phyloP scores from a whole-genome alignment of 2,329 filamentous ascomycete species.

The Colletotrichum graminicola region DNA sequence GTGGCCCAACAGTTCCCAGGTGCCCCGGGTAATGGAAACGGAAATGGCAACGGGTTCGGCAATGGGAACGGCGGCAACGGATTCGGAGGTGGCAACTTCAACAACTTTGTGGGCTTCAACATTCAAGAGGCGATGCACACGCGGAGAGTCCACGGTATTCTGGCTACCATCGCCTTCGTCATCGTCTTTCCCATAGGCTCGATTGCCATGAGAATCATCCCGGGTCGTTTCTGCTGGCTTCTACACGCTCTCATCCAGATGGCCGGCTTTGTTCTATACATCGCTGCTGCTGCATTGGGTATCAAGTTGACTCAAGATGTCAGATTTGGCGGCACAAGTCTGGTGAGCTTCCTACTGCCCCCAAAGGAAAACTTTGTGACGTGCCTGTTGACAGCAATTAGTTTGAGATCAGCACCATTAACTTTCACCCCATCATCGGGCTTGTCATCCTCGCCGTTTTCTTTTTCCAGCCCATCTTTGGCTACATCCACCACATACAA shows the following conservation, averaged over 20 bases:
- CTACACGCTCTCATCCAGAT: slow-evolving; percentile 56
- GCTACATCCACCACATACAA: slow-evolving; percentile 56
- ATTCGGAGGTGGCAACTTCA: slow-evolving; percentile 36
- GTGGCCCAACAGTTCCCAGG: slow-evolving; percentile 35
- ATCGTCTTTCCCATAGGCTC: slow-evolving; percentile 59
- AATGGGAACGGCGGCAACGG: slow-evolving; percentile 32
- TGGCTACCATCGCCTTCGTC: slow-evolving; percentile 57
- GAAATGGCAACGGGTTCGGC: slow-evolving; percentile 26
- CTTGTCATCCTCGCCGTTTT: slow-evolving; percentile 56
- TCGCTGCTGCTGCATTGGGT: slow-evolving; percentile 57
- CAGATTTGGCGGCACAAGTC: slow-evolving; percentile 45
- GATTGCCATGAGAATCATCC: slow-evolving; percentile 55
- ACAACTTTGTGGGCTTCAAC: slow-evolving; percentile 46
- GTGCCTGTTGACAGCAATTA: slow-evolving; percentile 35
- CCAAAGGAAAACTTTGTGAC: too few species aligned
- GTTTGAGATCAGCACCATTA: slow-evolving; percentile 49
- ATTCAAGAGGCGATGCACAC: slow-evolving; percentile 47
- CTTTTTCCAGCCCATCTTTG: slow-evolving; percentile 57
- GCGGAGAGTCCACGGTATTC: slow-evolving; percentile 56
- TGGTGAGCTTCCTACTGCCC: slow-evolving; percentile 47
- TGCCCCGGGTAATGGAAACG: slow-evolving; percentile 30
- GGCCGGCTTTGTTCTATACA: slow-evolving; percentile 52
- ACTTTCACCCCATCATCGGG: slow-evolving; percentile 62
- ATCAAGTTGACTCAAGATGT: slow-evolving; percentile 55
- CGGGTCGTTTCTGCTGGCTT: slow-evolving; percentile 52